phyloP scores from a whole-genome alignment of 768 basidiomycete species.

The Boletellus ananas region DNA sequence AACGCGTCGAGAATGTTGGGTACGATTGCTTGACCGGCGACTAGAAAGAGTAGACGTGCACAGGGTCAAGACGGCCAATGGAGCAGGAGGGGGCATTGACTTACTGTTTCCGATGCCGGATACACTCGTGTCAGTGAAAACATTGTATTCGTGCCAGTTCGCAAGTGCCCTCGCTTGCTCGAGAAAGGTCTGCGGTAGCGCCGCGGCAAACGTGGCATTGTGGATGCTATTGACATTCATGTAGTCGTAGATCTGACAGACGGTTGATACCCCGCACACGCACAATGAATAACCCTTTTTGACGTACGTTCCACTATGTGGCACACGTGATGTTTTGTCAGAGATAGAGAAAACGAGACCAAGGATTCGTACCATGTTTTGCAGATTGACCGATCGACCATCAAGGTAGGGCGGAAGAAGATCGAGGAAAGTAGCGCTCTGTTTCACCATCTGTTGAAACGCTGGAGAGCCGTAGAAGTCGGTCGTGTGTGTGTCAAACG shows the following conservation, averaged over 20 bases:
- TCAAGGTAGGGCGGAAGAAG: constrained; percentile 50
- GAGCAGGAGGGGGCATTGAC: constrained; percentile 5
- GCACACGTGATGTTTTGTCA: neutral
- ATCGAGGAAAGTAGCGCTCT: constrained; percentile 46
- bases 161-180: constrained; percentile 58
- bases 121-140: constrained; percentile 52
- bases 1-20: constrained; percentile 58
- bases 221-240: constrained; percentile 73
- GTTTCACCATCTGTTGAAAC: constrained; percentile 45
- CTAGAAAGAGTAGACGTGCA: constrained; percentile 31
- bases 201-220: constrained; percentile 48
- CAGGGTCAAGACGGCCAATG: too few relatives aligned
- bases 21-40: constrained; percentile 62
- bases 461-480: constrained; percentile 52
- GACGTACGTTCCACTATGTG: constrained; percentile 44
- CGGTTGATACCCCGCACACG: neutral
- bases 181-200: constrained; percentile 47
- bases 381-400: constrained; percentile 46
- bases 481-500: constrained; percentile 44
- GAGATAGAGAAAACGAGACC: neutral
- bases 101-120: constrained; percentile 66
- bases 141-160: constrained; percentile 68
- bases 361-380: constrained; percentile 50
- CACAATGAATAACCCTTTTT: neutral
- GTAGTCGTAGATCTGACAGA: constrained; percentile 58